These are phyloP conservation scores for Hemileccinum rubropunctum DNA, from an alignment of 768 basidiomycete genomes.

Conservation along the genomic window DNA sequence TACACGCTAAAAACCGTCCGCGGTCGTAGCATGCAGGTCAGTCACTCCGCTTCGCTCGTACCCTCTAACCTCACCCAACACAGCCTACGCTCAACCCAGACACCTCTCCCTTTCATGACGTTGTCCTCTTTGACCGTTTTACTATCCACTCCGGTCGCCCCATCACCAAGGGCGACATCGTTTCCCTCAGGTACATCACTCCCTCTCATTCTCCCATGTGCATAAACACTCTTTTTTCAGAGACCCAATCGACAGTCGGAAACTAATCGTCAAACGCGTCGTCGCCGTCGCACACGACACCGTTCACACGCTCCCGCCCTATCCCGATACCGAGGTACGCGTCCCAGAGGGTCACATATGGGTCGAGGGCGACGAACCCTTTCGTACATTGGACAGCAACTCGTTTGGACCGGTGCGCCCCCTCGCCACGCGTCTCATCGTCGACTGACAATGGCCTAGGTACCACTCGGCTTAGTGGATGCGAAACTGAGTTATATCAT, in stretches of 20 bases:
- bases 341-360: conserved; percentile 67
- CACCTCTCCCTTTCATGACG: conserved; percentile 55
- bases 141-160: conserved; percentile 35
- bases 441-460: conserved; percentile 3
- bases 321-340: conserved; percentile 49
- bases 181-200: conserved; percentile 51
- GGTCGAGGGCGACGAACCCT: conserved; percentile 54
- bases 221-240: conserved; percentile 32
- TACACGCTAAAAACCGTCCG: conserved; percentile 52
- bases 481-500: conserved; percentile 48
- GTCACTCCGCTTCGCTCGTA: too few species aligned
- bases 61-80: conserved; percentile 4
- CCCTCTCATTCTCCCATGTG: not conserved
- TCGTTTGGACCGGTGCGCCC: conserved; percentile 60
- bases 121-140: conserved; percentile 60
- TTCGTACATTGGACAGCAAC: conserved; percentile 67
- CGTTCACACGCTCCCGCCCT: conserved; percentile 68
- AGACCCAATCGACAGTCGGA: conserved; percentile 54
- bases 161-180: conserved; percentile 58
- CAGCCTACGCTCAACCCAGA: conserved; percentile 76
- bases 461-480: conserved; percentile 49
- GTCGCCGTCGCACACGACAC: conserved; percentile 60
- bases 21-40: conserved; percentile 76
- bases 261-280: conserved; percentile 63
- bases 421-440: too few species aligned